Evolutionary conservation across 139 green algal species (phyloP).

Genomic region (Gonium pectorale): DNA sequence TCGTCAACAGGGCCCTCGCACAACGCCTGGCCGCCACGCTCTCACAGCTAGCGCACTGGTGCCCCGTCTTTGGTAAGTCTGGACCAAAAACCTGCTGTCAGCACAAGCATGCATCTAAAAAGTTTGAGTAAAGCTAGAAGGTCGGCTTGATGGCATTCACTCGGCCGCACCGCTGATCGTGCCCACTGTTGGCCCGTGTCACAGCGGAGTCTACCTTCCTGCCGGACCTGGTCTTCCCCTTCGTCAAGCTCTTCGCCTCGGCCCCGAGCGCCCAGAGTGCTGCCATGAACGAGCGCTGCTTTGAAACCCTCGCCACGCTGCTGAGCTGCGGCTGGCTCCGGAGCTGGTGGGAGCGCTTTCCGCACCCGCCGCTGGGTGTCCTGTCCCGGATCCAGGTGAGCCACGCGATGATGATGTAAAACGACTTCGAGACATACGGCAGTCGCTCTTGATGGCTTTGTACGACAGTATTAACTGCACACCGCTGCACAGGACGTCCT

Average conservation of each 20-base stretch:
- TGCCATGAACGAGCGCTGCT: conserved; percentile 46
- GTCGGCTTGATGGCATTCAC: too few species aligned
- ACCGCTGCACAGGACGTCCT: conserved; percentile 51
- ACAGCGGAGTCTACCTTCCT: conserved; percentile 67
- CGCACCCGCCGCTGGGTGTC: conserved; percentile 68
- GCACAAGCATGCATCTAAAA: neutral
- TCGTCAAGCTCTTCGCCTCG: conserved; percentile 69
- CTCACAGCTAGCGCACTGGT: conserved; percentile 77
- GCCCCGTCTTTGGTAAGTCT: conserved; percentile 62
- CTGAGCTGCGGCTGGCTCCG: conserved; percentile 49
- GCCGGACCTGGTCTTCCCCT: conserved; percentile 70
- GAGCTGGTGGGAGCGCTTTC: conserved; percentile 76
- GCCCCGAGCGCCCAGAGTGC: neutral
- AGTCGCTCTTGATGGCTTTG: neutral
- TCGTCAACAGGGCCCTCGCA: conserved; percentile 40
- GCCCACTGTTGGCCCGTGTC: too few species aligned
- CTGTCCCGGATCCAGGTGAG: conserved; percentile 59
- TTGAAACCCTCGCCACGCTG: conserved; percentile 67
- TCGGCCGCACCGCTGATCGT: too few species aligned
- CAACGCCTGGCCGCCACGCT: conserved; percentile 59
- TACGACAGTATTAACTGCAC: neutral
- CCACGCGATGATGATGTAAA: neutral
- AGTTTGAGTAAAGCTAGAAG: too few species aligned
- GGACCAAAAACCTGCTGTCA: neutral
- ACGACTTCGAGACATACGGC: neutral